Conservation (phyloP, 1,284 basidiomycete species). For the Malassezia restricta region DNA sequence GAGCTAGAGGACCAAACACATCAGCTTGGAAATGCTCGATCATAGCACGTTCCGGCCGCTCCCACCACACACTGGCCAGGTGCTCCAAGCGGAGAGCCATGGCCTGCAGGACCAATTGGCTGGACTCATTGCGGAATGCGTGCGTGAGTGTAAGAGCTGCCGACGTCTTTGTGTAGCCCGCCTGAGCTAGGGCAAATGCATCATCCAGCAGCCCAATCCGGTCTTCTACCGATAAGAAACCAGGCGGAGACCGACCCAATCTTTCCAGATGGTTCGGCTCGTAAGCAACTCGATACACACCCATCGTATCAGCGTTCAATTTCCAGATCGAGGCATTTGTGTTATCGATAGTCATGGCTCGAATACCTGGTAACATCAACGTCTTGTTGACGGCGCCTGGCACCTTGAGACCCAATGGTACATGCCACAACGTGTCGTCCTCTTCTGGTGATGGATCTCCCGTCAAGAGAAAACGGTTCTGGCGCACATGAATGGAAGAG, state of each 20-base stretch:
- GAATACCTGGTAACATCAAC: conserved; percentile 56
- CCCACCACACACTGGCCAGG: conserved; percentile 64
- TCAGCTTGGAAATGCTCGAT: conserved; percentile 45
- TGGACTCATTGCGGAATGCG: conserved; percentile 52
- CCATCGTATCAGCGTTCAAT: conserved; percentile 75
- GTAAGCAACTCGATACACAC: conserved; percentile 84
- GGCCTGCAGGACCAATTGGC: conserved; percentile 35
- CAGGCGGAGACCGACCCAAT: conserved; percentile 60
- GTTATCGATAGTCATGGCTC: conserved; percentile 57
- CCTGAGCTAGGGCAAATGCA: conserved; percentile 64
- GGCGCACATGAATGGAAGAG: conserved; percentile 52
- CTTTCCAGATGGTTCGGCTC: conserved; percentile 64
- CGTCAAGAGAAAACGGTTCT: conserved; percentile 84
- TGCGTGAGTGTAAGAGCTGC: conserved; percentile 63
- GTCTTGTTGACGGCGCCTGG: conserved; percentile 53
- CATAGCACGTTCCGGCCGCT: conserved; percentile 54
- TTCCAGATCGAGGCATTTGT: conserved; percentile 59
- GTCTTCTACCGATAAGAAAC: conserved; percentile 67
- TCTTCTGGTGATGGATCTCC: conserved; percentile 60
- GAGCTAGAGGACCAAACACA: conserved; percentile 67
- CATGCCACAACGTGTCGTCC: conserved; percentile 77
- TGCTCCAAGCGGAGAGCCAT: conserved; percentile 21
- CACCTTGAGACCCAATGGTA: conserved; percentile 69
- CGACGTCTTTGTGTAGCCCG: conserved; percentile 65
- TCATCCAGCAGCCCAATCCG: conserved; percentile 75